These are phyloP conservation scores for Sideroxylon spinosum DNA, from an alignment of 179 eudicot genomes.

Conservation along the genomic window DNA sequence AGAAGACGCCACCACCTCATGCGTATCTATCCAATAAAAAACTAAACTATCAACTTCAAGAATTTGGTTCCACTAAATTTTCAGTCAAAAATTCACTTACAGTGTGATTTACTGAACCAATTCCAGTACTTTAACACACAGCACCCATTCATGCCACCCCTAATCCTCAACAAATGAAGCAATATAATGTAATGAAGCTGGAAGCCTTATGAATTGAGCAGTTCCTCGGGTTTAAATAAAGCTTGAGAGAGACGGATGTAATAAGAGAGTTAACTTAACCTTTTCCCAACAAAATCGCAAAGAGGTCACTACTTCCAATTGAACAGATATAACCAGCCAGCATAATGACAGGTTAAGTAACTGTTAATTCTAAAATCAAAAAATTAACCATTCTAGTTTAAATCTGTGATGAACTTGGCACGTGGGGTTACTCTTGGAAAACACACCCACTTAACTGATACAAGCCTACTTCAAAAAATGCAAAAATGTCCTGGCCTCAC, in stretches of 20 bases:
- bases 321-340: neutral
- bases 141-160: neutral
- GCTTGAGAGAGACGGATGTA: neutral
- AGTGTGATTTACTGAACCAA: neutral
- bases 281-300: neutral
- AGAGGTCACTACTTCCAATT: neutral
- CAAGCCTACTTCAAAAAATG: neutral
- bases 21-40: conserved; percentile 6
- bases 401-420: neutral
- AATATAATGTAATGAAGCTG: neutral
- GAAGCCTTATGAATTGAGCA: neutral
- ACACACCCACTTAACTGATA: neutral
- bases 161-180: neutral
- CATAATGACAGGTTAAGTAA: neutral
- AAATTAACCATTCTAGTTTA: neutral
- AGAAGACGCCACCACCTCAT: conserved; percentile 6
- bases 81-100: neutral
- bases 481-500: neutral
- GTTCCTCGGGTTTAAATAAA: neutral
- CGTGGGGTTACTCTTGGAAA: neutral
- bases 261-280: too few relatives aligned
- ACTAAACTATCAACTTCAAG: neutral
- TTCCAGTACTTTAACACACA: neutral
- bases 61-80: neutral
- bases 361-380: neutral